Conservation (phyloP, 495 filamentous ascomycete species). For the Penicillium longicatenatum region DNA sequence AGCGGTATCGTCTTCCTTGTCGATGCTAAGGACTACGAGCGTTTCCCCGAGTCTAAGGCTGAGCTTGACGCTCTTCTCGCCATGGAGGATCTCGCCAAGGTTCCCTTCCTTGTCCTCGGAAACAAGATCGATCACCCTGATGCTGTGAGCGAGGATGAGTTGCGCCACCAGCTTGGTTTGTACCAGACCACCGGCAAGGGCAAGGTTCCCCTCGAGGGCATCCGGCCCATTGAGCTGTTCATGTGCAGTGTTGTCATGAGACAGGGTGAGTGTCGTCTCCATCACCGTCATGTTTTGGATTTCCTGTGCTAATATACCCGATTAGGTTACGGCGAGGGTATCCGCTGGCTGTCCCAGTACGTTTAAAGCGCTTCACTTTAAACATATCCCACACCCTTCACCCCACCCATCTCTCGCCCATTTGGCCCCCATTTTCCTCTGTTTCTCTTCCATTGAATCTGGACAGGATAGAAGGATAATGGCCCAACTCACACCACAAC, state of each 20-base stretch:
- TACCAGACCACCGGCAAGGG: slow-evolving; percentile 98
- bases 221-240: slow-evolving; percentile 95
- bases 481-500: neutral
- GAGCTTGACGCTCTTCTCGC: slow-evolving; percentile 92
- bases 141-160: slow-evolving; percentile 91
- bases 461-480: neutral
- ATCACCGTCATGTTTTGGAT: neutral
- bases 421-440: neutral
- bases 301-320: slow-evolving; percentile 6
- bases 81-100: slow-evolving; percentile 91
- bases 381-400: neutral
- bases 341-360: slow-evolving; percentile 58
- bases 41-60: slow-evolving; percentile 89
- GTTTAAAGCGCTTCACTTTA: slow-evolving; percentile 34
- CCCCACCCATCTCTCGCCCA: neutral
- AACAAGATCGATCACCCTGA: slow-evolving; percentile 99
- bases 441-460: neutral
- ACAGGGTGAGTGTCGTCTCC: slow-evolving; percentile 64
- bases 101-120: slow-evolving; percentile 91
- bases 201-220: slow-evolving; percentile 91
- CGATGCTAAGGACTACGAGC: slow-evolving; percentile 94
- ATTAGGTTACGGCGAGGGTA: slow-evolving; percentile 55
- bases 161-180: slow-evolving; percentile 84
- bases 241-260: slow-evolving; percentile 99
- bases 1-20: slow-evolving; percentile 97